Percentiles rank a stretch among this genome's conserved stretches.
Conservation (phyloP, 495 filamentous ascomycete genomes). For the Aspergillus homomorphus region DNA sequence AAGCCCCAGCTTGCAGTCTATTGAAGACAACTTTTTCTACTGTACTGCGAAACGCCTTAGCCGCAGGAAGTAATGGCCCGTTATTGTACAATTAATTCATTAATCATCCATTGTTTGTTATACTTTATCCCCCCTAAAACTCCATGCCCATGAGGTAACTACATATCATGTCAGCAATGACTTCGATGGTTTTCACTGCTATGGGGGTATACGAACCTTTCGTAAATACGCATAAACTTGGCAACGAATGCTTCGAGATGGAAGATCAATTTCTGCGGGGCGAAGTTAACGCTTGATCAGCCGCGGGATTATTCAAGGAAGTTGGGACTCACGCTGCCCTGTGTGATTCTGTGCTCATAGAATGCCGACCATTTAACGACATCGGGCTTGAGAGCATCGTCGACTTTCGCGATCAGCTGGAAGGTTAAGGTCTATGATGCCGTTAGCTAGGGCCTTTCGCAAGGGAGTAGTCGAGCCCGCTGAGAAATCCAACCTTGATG, state of each 20-base stretch:
- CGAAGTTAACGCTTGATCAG: slow-evolving; percentile 13
- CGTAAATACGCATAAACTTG: slow-evolving; percentile 94
- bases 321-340: slow-evolving; percentile 63
- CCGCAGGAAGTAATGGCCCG: neutral
- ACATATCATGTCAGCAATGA: slow-evolving; percentile 19
- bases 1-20: neutral
- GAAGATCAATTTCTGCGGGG: slow-evolving; percentile 84
- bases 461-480: neutral
- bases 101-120: slow-evolving; percentile 28
- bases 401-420: slow-evolving; percentile 80
- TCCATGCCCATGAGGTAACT: slow-evolving; percentile 93
- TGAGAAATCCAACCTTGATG: slow-evolving; percentile 59
- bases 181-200: neutral
- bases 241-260: slow-evolving; percentile 98
- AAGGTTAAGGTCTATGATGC: slow-evolving; percentile 69
- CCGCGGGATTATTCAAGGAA: neutral
- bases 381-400: slow-evolving; percentile 84
- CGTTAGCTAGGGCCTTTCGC: slow-evolving; percentile 4
- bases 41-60: neutral
- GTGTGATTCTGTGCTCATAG: slow-evolving; percentile 89
- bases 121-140: slow-evolving; percentile 40
- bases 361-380: slow-evolving; percentile 96
- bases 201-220: slow-evolving; percentile 51
- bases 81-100: slow-evolving; percentile 33
- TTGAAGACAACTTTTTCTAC: neutral